A percentile compares a stretch with the other conserved stretches of the same genome.
Conservation (phyloP, 345 rosid species). For the Linum tenue region DNA sequence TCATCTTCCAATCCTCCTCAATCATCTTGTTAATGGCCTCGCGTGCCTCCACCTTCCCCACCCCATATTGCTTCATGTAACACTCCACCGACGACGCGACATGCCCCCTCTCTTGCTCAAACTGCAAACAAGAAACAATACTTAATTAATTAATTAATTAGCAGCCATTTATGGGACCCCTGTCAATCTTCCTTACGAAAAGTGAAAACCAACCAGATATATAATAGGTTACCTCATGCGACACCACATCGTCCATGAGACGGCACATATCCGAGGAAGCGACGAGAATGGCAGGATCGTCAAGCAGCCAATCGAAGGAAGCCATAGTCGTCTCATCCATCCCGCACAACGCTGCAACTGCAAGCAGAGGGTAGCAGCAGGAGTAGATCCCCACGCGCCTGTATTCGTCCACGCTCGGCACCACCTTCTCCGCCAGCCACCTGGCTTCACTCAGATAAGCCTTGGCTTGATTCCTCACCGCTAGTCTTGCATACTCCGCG, state of each 20-base stretch:
- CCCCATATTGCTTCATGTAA: conserved; percentile 9
- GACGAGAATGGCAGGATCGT: background rate
- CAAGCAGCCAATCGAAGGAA: conserved; percentile 11
- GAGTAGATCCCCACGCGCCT: background rate
- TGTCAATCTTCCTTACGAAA: background rate
- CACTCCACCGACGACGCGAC: conserved; percentile 12
- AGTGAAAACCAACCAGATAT: too few species aligned
- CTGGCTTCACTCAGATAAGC: conserved; percentile 3
- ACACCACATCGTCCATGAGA: conserved; percentile 3
- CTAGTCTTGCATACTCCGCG: conserved; percentile 20
- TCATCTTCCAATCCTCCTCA: conserved; percentile 18
- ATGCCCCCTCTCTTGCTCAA: conserved; percentile 13
- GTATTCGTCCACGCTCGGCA: conserved; percentile 13
- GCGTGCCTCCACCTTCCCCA: conserved; percentile 3
- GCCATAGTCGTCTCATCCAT: conserved; percentile 6
- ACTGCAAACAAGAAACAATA: background rate
- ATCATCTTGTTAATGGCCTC: conserved; percentile 6
- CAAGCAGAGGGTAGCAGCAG: background rate
- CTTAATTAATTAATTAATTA: background rate
- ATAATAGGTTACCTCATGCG: conserved; percentile 6
- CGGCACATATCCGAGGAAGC: background rate
- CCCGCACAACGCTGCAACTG: background rate
- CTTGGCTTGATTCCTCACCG: conserved; percentile 10
- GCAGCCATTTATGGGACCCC: background rate
- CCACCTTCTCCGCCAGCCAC: conserved; percentile 3